Conservation (phyloP, 2,329 filamentous ascomycete species). For the Botrytis aclada region DNA sequence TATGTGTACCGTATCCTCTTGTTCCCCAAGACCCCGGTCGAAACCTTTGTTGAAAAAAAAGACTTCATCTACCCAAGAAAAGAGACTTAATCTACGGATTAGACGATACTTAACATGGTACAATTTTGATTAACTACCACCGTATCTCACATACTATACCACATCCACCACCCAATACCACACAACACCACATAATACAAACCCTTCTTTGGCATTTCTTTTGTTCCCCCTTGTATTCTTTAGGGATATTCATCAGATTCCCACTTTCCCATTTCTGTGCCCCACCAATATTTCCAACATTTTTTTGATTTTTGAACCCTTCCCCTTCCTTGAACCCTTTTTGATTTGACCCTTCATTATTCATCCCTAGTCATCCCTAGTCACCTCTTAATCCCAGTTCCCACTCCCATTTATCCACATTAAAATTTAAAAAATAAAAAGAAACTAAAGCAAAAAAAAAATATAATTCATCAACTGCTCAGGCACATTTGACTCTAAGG, state of each 20-base stretch:
- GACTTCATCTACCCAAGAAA: neutral
- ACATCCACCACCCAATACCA: too few relatives aligned
- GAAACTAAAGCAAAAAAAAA: neutral
- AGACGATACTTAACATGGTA: neutral
- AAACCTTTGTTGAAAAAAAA: neutral
- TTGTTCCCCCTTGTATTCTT: neutral
- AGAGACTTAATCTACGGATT: neutral
- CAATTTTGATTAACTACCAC: neutral
- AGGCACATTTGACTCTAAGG: conserved; percentile 3
- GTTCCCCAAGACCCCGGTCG: neutral
- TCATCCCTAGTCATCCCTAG: neutral
- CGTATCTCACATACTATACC: neutral
- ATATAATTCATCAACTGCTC: neutral
- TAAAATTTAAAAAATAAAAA: neutral
- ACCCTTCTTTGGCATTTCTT: neutral
- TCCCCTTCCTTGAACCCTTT: neutral
- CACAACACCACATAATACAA: too few relatives aligned
- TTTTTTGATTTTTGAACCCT: neutral
- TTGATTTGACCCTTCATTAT: neutral
- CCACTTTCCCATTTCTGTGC: neutral
- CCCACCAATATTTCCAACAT: neutral
- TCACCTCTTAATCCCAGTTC: neutral
- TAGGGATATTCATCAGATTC: neutral
- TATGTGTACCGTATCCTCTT: neutral
- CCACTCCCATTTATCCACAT: neutral